phyloP scores from a whole-genome alignment of 1,284 basidiomycete genomes.

The Microbotryomycetes sp. region DNA sequence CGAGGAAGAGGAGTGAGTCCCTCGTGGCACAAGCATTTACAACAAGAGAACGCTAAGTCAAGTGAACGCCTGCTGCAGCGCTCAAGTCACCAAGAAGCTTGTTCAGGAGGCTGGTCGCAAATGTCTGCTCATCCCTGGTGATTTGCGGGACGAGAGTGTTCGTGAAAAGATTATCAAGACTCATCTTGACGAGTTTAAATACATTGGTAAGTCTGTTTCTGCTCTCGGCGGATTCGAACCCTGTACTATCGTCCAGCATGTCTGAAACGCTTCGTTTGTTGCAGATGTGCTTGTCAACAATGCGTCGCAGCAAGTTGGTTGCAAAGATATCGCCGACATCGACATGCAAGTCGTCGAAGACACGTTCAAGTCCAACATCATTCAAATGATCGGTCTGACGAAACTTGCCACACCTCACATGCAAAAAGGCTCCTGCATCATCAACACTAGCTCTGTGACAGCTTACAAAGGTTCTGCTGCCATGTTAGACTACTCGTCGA shows the following conservation, averaged over 20 bases:
- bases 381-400: constrained; percentile 54
- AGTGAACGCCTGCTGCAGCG: too few relatives aligned
- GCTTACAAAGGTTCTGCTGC: constrained; percentile 50
- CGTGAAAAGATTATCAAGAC: constrained; percentile 49
- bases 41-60: too few relatives aligned
- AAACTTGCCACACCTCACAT: constrained; percentile 56
- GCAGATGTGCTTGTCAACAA: constrained; percentile 60
- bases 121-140: constrained; percentile 49
- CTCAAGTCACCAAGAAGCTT: constrained; percentile 48
- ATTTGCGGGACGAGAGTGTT: constrained; percentile 46
- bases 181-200: constrained; percentile 50
- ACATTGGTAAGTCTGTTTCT: background rate
- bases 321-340: constrained; percentile 47
- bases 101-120: constrained; percentile 48
- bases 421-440: constrained; percentile 55
- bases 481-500: constrained; percentile 53
- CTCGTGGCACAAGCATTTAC: too few relatives aligned
- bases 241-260: background rate
- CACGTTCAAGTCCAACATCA: constrained; percentile 55
- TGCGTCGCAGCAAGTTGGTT: constrained; percentile 51
- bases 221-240: background rate
- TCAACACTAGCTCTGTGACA: constrained; percentile 59
- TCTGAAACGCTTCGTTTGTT: background rate
- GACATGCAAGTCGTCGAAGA: constrained; percentile 50
- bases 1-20: constrained; percentile 53